Conservation (phyloP, 768 basidiomycete species). For the Phaeotremella skinneri region DNA sequence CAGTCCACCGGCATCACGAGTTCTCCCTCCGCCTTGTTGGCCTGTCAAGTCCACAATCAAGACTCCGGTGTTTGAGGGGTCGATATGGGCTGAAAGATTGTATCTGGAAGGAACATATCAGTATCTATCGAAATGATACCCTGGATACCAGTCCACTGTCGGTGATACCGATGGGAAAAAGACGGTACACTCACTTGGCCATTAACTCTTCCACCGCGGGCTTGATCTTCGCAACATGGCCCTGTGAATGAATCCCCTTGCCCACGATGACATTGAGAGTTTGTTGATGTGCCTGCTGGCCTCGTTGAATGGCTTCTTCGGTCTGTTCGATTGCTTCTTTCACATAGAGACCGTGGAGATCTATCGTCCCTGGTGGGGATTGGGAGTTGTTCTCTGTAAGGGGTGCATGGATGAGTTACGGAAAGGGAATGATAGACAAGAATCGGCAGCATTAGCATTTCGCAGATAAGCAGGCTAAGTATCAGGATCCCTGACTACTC, state of each 20-base stretch:
- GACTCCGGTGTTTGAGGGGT: slow-evolving; percentile 79
- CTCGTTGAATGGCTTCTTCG: slow-evolving; percentile 68
- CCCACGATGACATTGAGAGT: slow-evolving; percentile 83
- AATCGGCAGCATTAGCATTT: background rate
- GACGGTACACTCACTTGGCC: slow-evolving; percentile 62
- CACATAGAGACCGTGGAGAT: slow-evolving; percentile 89
- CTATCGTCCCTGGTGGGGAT: slow-evolving; percentile 70
- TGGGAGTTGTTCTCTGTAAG: slow-evolving; percentile 60
- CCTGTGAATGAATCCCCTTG: slow-evolving; percentile 80
- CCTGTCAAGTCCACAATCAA: slow-evolving; percentile 71
- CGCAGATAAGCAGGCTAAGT: background rate
- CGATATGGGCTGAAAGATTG: slow-evolving; percentile 67
- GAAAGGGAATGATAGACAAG: slow-evolving; percentile 1
- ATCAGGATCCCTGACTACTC: background rate
- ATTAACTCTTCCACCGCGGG: slow-evolving; percentile 87
- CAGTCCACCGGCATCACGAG: slow-evolving; percentile 60
- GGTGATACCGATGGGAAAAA: background rate
- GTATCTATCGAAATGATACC: background rate
- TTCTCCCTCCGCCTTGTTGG: slow-evolving; percentile 41
- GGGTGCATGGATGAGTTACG: background rate
- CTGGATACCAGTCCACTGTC: background rate
- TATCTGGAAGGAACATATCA: slow-evolving; percentile 57
- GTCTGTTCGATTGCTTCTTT: slow-evolving; percentile 79
- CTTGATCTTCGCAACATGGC: slow-evolving; percentile 77
- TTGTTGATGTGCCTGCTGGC: slow-evolving; percentile 62